phyloP scores from a whole-genome alignment of 1,139 yeast species.

The Pichia terricola region DNA sequence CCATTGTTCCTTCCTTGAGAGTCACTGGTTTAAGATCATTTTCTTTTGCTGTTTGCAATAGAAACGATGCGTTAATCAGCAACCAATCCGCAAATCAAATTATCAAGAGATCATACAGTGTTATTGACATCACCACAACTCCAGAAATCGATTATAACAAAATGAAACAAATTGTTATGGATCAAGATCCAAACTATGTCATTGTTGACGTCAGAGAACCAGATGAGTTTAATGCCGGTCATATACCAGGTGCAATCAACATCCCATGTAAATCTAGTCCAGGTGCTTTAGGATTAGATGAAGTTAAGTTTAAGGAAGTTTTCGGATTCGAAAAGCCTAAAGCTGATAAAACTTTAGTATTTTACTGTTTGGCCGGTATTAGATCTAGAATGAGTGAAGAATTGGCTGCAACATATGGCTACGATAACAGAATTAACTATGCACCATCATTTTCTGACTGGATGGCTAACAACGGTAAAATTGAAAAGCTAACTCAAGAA shows the following conservation, averaged over 20 bases:
- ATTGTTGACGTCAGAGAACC: slow-evolving; percentile 92
- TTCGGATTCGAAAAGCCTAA: slow-evolving; percentile 83
- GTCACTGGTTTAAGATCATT: too few relatives aligned
- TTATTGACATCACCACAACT: slow-evolving; percentile 19
- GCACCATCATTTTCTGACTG: slow-evolving; percentile 84
- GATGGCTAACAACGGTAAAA: slow-evolving; percentile 31
- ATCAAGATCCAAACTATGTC: slow-evolving; percentile 25
- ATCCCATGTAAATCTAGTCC: slow-evolving; percentile 88
- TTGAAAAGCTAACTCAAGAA: too few relatives aligned
- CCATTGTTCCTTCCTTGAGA: background rate
- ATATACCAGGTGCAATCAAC: slow-evolving; percentile 77
- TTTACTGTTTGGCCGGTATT: slow-evolving; percentile 90
- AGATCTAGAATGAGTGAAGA: slow-evolving; percentile 89
- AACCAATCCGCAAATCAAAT: too few relatives aligned
- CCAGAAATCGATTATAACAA: slow-evolving; percentile 19
- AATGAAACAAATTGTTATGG: slow-evolving; percentile 18
- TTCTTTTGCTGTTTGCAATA: too few relatives aligned
- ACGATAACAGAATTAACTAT: slow-evolving; percentile 66
- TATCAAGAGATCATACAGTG: slow-evolving; percentile 14
- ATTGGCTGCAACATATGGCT: slow-evolving; percentile 84
- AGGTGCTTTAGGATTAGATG: slow-evolving; percentile 77
- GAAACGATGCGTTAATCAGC: too few relatives aligned
- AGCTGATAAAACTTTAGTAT: slow-evolving; percentile 62
- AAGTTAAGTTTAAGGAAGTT: slow-evolving; percentile 69
- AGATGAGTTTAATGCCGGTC: slow-evolving; percentile 58